Conservation (phyloP, 176 grass and related monocot genomes). For the Areca catechu region DNA sequence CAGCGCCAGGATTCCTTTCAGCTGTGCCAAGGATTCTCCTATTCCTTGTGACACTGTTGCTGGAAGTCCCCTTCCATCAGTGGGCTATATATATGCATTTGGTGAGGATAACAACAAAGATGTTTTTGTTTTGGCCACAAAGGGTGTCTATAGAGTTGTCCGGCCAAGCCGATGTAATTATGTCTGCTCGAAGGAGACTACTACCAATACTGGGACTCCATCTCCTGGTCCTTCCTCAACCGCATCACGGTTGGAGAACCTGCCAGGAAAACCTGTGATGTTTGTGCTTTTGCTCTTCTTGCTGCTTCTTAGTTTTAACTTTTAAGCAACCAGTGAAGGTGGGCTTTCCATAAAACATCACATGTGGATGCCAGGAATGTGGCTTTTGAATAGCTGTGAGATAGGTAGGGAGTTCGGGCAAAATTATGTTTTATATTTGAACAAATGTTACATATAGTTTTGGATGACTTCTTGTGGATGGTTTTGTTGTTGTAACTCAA, state of each 20-base stretch:
- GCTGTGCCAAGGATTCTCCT: slow-evolving; percentile 57
- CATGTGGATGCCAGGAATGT: neutral
- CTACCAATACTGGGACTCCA: neutral
- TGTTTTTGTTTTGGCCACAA: slow-evolving; percentile 45
- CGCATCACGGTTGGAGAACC: neutral
- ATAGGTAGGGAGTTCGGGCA: neutral
- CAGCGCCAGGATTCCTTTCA: slow-evolving; percentile 25
- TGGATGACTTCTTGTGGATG: no score
- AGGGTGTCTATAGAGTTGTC: slow-evolving; percentile 68
- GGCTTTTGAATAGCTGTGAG: neutral
- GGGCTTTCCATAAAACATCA: neutral
- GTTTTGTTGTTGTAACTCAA: no score
- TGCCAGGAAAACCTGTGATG: neutral
- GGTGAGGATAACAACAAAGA: slow-evolving; percentile 83
- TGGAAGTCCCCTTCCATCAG: slow-evolving; percentile 53
- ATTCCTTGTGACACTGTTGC: slow-evolving; percentile 56
- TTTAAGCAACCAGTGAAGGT: slow-evolving; percentile 9
- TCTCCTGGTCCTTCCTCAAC: no score
- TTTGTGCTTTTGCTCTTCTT: neutral
- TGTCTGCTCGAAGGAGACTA: slow-evolving; percentile 61
- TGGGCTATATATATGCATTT: slow-evolving; percentile 74
- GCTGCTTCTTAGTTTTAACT: slow-evolving; percentile 5
- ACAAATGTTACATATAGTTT: no score
- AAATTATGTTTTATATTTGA: no score
- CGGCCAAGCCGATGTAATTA: slow-evolving; percentile 64